phyloP scores from a whole-genome alignment of 2,329 filamentous ascomycete species.

The Thelonectria discophora region DNA sequence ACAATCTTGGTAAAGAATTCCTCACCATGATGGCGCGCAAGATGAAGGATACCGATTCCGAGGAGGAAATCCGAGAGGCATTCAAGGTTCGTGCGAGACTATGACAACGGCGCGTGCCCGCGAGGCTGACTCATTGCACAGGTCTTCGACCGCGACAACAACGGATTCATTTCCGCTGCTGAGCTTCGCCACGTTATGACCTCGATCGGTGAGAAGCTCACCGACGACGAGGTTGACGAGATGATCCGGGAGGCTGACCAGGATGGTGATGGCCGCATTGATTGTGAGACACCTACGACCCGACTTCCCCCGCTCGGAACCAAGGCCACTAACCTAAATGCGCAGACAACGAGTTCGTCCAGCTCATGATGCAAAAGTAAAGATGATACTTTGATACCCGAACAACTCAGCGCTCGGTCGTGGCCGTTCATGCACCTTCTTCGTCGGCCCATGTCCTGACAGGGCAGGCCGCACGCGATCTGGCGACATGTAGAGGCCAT shows the following conservation, averaged over 20 bases:
- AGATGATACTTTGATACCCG: slow-evolving; percentile 40
- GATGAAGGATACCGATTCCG: slow-evolving; percentile 93
- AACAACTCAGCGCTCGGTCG: slow-evolving; percentile 32
- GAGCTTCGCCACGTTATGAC: slow-evolving; percentile 93
- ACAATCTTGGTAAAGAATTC: slow-evolving; percentile 69
- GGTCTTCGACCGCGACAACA: slow-evolving; percentile 90
- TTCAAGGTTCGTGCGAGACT: slow-evolving; percentile 71
- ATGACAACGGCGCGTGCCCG: neutral
- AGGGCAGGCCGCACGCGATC: slow-evolving; percentile 28
- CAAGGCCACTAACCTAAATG: slow-evolving; percentile 30
- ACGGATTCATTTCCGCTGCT: slow-evolving; percentile 89
- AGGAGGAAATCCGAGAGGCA: slow-evolving; percentile 89
- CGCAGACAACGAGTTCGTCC: slow-evolving; percentile 89
- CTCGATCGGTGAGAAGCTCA: slow-evolving; percentile 90
- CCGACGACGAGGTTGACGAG: slow-evolving; percentile 89
- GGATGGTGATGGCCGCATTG: slow-evolving; percentile 87
- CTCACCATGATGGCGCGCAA: slow-evolving; percentile 94
- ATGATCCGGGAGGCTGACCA: slow-evolving; percentile 94
- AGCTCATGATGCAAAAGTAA: slow-evolving; percentile 97
- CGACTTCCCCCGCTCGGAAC: neutral
- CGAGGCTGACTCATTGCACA: slow-evolving; percentile 40
- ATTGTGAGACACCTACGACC: slow-evolving; percentile 68
- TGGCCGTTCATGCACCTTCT: slow-evolving; percentile 28
- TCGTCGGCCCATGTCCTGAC: slow-evolving; percentile 15
- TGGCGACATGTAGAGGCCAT: slow-evolving; percentile 30